A percentile compares a stretch with the other conserved stretches of the same genome.
Evolutionary conservation across 1,139 yeast species (phyloP).

Genomic region (Yamadazyma kanchanaburiensis): DNA sequence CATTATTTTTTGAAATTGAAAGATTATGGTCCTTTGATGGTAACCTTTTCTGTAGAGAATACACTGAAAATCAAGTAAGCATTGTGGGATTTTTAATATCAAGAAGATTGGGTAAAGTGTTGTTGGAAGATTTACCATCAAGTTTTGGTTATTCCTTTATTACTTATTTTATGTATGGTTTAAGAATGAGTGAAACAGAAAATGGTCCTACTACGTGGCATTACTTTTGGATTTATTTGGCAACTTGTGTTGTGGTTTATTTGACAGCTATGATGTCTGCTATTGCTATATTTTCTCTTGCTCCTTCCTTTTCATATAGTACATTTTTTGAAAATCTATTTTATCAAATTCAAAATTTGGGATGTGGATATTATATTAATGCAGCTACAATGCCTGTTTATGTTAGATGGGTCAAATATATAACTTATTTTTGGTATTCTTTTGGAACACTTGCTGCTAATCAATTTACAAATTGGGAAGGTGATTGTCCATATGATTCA

Average conservation of each 20-base stretch:
- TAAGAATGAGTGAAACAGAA: conserved; percentile 31
- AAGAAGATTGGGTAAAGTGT: conserved; percentile 61
- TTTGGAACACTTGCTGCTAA: conserved; percentile 68
- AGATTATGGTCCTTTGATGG: conserved; percentile 70
- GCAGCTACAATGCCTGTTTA: conserved; percentile 77
- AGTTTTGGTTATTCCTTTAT: conserved; percentile 57
- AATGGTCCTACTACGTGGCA: conserved; percentile 16
- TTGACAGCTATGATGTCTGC: conserved; percentile 57
- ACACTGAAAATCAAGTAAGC: conserved; percentile 66
- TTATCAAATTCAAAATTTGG: conserved; percentile 71
- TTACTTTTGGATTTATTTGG: conserved; percentile 60
- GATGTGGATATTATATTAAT: conserved; percentile 80
- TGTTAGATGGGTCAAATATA: conserved; percentile 78
- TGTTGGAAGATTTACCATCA: conserved; percentile 69
- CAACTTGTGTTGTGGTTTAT: conserved; percentile 54
- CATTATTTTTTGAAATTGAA: conserved; percentile 70
- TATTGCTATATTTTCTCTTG: conserved; percentile 52
- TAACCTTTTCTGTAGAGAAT: conserved; percentile 66
- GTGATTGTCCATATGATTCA: conserved; percentile 47
- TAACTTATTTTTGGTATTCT: conserved; percentile 74
- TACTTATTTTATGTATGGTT: conserved; percentile 78
- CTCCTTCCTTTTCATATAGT: conserved; percentile 64
- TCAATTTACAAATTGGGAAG: conserved; percentile 59
- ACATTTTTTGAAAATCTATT: conserved; percentile 60
- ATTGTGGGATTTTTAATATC: conserved; percentile 66